Conservation (phyloP, 2,329 filamentous ascomycete species). For the Pseudogymnoascus sp. region DNA sequence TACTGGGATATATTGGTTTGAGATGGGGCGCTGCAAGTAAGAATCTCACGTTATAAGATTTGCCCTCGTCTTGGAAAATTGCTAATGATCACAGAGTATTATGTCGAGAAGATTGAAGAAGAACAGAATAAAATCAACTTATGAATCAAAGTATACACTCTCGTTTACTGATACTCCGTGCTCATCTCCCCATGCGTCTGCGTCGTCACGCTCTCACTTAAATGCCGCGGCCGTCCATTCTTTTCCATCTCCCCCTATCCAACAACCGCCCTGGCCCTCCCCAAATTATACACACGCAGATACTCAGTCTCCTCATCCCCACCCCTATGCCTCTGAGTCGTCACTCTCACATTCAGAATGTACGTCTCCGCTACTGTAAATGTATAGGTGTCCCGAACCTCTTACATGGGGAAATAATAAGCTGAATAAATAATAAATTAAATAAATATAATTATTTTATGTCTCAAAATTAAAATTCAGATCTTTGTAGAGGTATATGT, state of each 20-base stretch:
- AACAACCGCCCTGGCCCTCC: background rate
- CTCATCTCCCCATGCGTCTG: background rate
- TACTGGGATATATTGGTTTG: background rate
- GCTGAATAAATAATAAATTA: no score
- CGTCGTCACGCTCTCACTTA: background rate
- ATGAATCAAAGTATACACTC: background rate
- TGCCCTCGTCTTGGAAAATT: background rate
- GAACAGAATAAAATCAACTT: background rate
- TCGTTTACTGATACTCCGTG: background rate
- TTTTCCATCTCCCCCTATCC: background rate
- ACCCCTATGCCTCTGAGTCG: background rate
- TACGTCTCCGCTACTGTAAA: background rate
- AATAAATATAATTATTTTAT: background rate
- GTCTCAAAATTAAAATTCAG: background rate
- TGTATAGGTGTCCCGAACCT: background rate
- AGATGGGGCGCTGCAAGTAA: background rate
- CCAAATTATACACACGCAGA: background rate
- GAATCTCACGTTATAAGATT: background rate
- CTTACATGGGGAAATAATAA: no score
- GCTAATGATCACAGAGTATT: background rate
- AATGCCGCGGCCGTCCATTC: background rate
- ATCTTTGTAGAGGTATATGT: background rate
- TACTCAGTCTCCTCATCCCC: background rate
- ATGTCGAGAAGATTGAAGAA: background rate
- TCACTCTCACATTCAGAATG: background rate